Evolutionary conservation across 768 basidiomycete genomes (phyloP).

Genomic region (Tricholoma sp.): DNA sequence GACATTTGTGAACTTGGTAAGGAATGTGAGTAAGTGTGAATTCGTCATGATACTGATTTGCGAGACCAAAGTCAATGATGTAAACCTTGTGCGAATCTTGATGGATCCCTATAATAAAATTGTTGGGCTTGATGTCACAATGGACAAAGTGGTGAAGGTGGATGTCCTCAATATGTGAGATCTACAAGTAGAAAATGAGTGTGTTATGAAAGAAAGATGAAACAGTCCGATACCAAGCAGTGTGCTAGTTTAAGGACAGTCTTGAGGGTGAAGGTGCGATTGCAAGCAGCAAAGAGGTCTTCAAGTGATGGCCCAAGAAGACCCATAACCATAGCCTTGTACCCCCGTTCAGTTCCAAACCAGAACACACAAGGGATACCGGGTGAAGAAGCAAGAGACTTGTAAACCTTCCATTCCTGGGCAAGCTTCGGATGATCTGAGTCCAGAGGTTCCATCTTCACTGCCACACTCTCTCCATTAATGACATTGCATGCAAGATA

Average conservation of each 20-base stretch:
- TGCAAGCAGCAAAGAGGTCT: conserved; percentile 1
- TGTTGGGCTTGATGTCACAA: conserved; percentile 2
- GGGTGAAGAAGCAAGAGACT: conserved; percentile 64
- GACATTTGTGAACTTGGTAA: neutral
- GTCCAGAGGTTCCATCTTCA: conserved; percentile 46
- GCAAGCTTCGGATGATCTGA: conserved; percentile 73
- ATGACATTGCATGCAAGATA: conserved; percentile 48
- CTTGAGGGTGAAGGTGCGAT: neutral
- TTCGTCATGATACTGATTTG: neutral
- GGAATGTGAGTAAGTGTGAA: neutral
- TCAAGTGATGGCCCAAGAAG: conserved; percentile 34
- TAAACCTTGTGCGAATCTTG: no score
- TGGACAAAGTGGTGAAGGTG: neutral
- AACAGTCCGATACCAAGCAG: neutral
- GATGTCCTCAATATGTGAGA: neutral
- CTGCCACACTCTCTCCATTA: conserved; percentile 78
- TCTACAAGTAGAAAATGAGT: neutral
- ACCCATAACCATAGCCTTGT: conserved; percentile 54
- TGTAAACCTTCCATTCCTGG: conserved; percentile 64
- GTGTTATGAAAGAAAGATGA: neutral
- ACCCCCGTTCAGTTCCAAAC: conserved; percentile 53
- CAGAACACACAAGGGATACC: conserved; percentile 74
- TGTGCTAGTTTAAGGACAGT: neutral
- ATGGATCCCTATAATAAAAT: neutral
- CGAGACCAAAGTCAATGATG: neutral